Evolutionary conservation across 345 rosid species (phyloP).

Genomic region (Clarkia xantiana): DNA sequence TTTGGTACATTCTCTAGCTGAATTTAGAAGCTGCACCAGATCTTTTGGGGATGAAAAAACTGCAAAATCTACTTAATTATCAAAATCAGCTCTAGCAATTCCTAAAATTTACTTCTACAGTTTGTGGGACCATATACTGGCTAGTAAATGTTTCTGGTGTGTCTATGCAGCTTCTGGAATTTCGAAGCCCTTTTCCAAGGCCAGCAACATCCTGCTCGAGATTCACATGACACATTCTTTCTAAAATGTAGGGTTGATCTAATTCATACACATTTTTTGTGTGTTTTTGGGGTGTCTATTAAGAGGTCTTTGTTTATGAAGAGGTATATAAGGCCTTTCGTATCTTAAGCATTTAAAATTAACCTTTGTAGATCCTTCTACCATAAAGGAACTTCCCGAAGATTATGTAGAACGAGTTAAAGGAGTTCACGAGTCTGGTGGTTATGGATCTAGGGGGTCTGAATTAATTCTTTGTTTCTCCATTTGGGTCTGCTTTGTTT

Average conservation of each 20-base stretch:
- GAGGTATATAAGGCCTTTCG: background rate
- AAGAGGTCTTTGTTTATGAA: too few relatives aligned
- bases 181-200: constrained; percentile 95
- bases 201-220: constrained; percentile 99
- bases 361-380: constrained; percentile 51
- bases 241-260: constrained; percentile 5
- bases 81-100: too few relatives aligned
- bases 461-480: background rate
- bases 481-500: background rate
- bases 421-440: constrained; percentile 70
- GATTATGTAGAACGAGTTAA: constrained; percentile 79
- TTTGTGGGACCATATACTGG: background rate
- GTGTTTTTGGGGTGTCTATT: too few relatives aligned
- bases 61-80: too few relatives aligned
- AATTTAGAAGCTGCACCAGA: too few relatives aligned
- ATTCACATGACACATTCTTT: constrained; percentile 93
- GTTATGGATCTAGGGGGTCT: constrained; percentile 91
- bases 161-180: constrained; percentile 78
- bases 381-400: constrained; percentile 65
- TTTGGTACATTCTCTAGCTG: too few relatives aligned
- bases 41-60: too few relatives aligned
- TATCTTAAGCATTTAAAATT: constrained; percentile 9
- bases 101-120: too few relatives aligned
- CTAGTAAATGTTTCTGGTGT: constrained; percentile 3
- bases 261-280: too few relatives aligned